Evolutionary conservation across 176 grass and related monocot genomes (phyloP).

Genomic region (Eragrostis curvula): DNA sequence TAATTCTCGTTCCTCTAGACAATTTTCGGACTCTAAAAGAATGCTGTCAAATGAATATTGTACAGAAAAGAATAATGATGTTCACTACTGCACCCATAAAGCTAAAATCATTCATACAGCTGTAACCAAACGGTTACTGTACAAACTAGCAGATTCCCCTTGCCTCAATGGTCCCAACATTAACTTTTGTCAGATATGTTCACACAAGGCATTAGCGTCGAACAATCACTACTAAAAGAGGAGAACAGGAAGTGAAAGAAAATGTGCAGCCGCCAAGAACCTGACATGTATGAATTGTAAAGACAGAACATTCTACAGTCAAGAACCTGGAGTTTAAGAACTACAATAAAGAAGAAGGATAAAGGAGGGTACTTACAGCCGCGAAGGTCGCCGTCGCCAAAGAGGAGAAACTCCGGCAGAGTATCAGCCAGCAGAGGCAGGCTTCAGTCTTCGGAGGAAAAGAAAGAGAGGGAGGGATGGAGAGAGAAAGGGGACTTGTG

Average conservation of each 20-base stretch:
- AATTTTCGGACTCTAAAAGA: background rate
- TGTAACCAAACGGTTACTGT: background rate
- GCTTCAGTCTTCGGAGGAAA: background rate
- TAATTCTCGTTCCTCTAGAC: background rate
- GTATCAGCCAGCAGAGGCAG: background rate
- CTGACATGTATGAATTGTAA: background rate
- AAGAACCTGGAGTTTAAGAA: slow-evolving; percentile 15
- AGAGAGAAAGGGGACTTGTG: background rate
- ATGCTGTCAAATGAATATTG: background rate
- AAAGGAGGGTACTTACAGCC: slow-evolving; percentile 25
- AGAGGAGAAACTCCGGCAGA: slow-evolving; percentile 15
- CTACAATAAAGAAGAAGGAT: background rate
- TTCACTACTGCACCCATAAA: background rate
- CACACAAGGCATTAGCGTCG: background rate
- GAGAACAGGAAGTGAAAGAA: background rate
- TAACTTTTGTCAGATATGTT: background rate
- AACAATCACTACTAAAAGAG: background rate
- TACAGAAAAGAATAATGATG: background rate
- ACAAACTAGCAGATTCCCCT: background rate
- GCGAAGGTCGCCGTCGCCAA: slow-evolving; percentile 23
- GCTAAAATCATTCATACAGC: background rate
- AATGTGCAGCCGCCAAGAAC: background rate
- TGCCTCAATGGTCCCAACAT: background rate
- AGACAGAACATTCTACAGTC: slow-evolving; percentile 1
- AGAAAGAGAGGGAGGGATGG: background rate